Base-by-base conservation (phyloP, 305 asterid species). In the Withania somnifera region DNA sequence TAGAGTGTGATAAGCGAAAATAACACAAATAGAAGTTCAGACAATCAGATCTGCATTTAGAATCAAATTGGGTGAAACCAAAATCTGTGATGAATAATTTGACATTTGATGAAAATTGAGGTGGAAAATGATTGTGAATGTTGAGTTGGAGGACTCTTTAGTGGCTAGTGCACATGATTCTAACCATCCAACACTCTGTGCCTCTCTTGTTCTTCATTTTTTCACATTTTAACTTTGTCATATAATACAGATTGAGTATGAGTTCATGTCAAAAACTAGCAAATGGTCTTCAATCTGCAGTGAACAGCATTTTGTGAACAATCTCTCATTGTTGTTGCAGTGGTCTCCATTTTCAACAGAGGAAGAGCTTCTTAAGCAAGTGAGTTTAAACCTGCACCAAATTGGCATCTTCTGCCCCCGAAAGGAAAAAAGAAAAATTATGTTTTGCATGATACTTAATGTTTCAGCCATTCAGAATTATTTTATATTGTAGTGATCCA, bases 331-430 rank as follows among this genome's bases (percentile, higher is more conserved):
- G 87, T 83, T 96, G 86, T 85, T 92, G 88, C 89, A 82, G 84
- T 96, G 99, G 99, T 93, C 98, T 84, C 99, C 99, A 32, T 86
- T 87, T 87, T 54, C 93, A 34, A 87, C 94, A 32, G 95, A 91
- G 86, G 91, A 90, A 15, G 95, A 89, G 69, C 94, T 96, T 88
- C 87, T 94, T 88, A 88, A 91, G 88, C 98, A 92, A 87, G 99
- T 95, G 88, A 40, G 97, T 86, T 20, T 78, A 80, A 81, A 81
- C 78, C 77, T 81, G 42, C 60, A 47, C 13, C 38, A 42, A 64
- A 4, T 73, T 47, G 26, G 10, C 22, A 58, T 47, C 73, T 64
- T 64, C 28, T 54, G 2, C 61, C 61, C 11, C 14, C 3, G 20
- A 54, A 54, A 54, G 13, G 28, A 54, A 54, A 3, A n/a, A 54